Percentiles rank a stretch among this genome's conserved stretches.
Evolutionary conservation across 306 rosid genomes (phyloP).

Genomic region (Cicer cuneatum): DNA sequence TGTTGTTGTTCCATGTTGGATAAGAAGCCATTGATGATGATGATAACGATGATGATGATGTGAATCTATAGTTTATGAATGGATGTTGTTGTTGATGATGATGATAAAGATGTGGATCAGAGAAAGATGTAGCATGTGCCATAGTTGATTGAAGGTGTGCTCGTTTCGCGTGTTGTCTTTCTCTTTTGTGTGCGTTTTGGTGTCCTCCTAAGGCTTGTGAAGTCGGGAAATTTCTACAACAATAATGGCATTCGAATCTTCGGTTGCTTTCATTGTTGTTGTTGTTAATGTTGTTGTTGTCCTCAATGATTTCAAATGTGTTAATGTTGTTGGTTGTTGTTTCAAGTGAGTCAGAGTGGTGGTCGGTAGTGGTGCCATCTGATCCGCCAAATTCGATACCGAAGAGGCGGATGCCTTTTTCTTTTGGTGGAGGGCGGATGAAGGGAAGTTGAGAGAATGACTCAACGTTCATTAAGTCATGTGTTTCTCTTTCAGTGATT

Average conservation of each 20-base stretch:
- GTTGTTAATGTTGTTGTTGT: not conserved
- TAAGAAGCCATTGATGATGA: conserved; percentile 40
- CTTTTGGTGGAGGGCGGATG: conserved; percentile 80
- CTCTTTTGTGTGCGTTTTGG: conserved; percentile 94
- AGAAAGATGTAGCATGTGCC: conserved; percentile 56
- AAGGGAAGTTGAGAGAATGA: conserved; percentile 97
- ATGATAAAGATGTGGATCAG: conserved; percentile 60
- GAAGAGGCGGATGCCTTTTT: conserved; percentile 75
- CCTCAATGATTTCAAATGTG: conserved; percentile 33
- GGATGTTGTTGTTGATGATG: conserved; percentile 46
- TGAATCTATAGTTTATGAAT: conserved; percentile 65
- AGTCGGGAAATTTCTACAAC: conserved; percentile 92
- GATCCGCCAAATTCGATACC: conserved; percentile 70
- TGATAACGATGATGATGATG: conserved; percentile 38
- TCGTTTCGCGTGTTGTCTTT: conserved; percentile 89
- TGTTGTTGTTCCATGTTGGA: conserved; percentile 58
- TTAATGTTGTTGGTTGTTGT: conserved; percentile 38
- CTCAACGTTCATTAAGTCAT: conserved; percentile 92
- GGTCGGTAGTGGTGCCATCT: conserved; percentile 8
- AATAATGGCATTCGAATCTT: conserved; percentile 90
- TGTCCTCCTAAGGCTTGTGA: conserved; percentile 97
- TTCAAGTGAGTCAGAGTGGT: conserved; percentile 45
- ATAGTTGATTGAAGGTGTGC: conserved; percentile 84
- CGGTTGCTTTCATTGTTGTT: conserved; percentile 60
- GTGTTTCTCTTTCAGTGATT: conserved; percentile 69